Evolutionary conservation across 129 eudicot genomes (phyloP).

Genomic region (Logfia minima): DNA sequence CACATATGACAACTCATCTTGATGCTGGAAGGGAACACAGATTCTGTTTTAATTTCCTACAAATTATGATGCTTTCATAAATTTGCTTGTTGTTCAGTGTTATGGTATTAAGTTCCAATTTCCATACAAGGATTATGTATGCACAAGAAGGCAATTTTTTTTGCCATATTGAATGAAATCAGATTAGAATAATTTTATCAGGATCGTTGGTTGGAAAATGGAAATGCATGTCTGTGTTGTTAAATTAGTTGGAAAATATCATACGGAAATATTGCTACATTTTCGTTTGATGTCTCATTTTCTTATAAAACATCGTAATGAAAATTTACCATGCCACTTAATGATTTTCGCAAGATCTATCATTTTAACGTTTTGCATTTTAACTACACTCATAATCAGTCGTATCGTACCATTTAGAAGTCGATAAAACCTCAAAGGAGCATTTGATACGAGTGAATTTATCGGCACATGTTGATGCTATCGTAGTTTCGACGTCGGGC

Average conservation of each 20-base stretch:
- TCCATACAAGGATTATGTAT: slow-evolving; percentile 5
- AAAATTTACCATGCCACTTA: too few species aligned
- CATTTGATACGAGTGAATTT: too few species aligned
- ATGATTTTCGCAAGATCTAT: too few species aligned
- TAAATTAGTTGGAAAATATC: background rate
- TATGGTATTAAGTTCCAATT: background rate
- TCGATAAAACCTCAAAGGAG: too few species aligned
- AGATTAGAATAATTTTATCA: background rate
- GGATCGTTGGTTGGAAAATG: background rate
- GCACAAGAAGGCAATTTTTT: slow-evolving; percentile 6
- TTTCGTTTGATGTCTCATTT: too few species aligned
- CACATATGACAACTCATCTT: slow-evolving; percentile 52
- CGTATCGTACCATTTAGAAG: too few species aligned
- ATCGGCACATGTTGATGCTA: too few species aligned
- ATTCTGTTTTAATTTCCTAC: background rate
- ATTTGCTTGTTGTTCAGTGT: slow-evolving; percentile 11
- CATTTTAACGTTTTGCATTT: too few species aligned
- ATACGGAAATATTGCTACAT: too few species aligned
- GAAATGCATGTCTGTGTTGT: background rate
- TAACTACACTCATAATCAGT: too few species aligned
- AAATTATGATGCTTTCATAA: slow-evolving; percentile 25
- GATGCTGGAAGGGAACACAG: slow-evolving; percentile 31
- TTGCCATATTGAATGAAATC: slow-evolving; percentile 5
- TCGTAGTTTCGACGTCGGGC: too few species aligned
- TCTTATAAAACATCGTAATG: too few species aligned